Conservation (phyloP, 345 rosid genomes). For the Camelina hispida region DNA sequence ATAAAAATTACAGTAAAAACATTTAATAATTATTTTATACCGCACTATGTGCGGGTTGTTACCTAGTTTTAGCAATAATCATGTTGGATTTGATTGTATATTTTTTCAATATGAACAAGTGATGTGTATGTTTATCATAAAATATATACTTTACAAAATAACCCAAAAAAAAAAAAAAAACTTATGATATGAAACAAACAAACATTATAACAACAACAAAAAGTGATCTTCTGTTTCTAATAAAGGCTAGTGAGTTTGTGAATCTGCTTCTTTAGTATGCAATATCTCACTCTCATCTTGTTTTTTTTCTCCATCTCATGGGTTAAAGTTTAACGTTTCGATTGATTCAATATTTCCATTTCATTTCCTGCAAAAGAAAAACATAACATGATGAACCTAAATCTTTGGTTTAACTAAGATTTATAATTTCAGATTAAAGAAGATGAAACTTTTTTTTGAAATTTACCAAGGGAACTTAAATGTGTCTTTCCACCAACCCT, state of each 20-base stretch:
- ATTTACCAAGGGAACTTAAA: conserved; percentile 95
- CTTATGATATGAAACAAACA: conserved; percentile 26
- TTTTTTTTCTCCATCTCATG: background rate
- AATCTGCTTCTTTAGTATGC: conserved; percentile 1
- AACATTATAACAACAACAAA: conserved; percentile 4
- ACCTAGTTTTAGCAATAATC: background rate
- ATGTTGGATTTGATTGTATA: background rate
- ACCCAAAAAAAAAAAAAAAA: conserved; percentile 24
- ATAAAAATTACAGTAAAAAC: no score
- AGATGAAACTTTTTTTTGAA: background rate
- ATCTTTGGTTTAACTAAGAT: background rate
- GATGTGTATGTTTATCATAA: conserved; percentile 30
- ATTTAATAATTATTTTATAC: no score
- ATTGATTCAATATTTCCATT: conserved; percentile 14
- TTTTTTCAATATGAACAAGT: conserved; percentile 22
- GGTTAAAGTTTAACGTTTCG: background rate
- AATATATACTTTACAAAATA: conserved; percentile 15
- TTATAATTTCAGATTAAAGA: conserved; percentile 2
- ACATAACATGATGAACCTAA: background rate
- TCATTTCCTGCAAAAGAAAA: conserved; percentile 39
- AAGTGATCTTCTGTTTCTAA: conserved; percentile 15
- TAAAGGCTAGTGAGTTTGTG: conserved; percentile 13
- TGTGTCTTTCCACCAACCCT: conserved; percentile 95
- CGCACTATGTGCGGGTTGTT: no score
- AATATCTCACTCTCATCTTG: conserved; percentile 22